These are phyloP conservation scores for Laburnicola sp. DNA, from an alignment of 2,329 filamentous ascomycete species.

Conservation along the genomic window DNA sequence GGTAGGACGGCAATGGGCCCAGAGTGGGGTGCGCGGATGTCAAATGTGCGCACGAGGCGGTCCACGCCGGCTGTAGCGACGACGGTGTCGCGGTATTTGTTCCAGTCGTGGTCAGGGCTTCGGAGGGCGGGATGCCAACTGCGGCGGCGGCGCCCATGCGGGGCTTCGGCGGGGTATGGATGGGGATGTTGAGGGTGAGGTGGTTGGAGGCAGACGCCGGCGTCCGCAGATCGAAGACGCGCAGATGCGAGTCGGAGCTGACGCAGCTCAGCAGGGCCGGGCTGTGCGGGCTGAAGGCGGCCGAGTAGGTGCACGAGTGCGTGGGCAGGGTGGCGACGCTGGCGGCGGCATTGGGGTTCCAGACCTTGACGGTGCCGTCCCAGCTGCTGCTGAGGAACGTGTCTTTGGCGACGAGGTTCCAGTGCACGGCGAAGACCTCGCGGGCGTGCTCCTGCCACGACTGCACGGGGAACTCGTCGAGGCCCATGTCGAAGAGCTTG, in stretches of 20 bases:
- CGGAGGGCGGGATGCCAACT: conserved; percentile 64
- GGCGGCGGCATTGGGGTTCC: conserved; percentile 75
- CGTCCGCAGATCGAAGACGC: conserved; percentile 88
- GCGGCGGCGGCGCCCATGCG: conserved; percentile 49
- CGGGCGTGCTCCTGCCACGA: conserved; percentile 92
- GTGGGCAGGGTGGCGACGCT: conserved; percentile 86
- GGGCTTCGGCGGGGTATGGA: conserved; percentile 68
- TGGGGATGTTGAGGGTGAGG: conserved; percentile 78
- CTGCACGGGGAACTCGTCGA: conserved; percentile 83
- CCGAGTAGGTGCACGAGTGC: conserved; percentile 90
- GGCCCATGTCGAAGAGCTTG: conserved; percentile 86
- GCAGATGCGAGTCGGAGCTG: conserved; percentile 83
- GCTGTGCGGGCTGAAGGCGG: conserved; percentile 86
- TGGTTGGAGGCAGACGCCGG: conserved; percentile 87
- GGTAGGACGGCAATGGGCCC: conserved; percentile 74
- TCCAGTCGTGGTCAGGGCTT: conserved; percentile 98
- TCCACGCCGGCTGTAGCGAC: conserved; percentile 91
- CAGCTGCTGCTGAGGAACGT: conserved; percentile 89
- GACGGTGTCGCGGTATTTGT: conserved; percentile 88
- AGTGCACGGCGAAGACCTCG: conserved; percentile 89
- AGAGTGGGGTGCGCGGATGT: conserved; percentile 74
- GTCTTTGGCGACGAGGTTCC: conserved; percentile 90
- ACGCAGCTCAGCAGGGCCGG: conserved; percentile 85
- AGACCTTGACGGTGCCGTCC: conserved; percentile 96
- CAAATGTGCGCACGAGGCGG: conserved; percentile 82